These are phyloP conservation scores for Cucumis sativus DNA, from an alignment of 306 rosid genomes.

Conservation along the genomic window Cucumber_9930_V3 NC_026661.2:11586501-11587000, in stretches of 20 bases:
- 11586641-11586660: background rate
- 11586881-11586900: background rate
- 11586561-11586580: background rate
- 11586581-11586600: constrained; percentile 4
- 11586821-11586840: no score
- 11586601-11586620: background rate
- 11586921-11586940: background rate
- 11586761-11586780: no score
- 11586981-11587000: background rate
- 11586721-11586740: background rate
- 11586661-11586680: background rate
- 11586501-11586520: background rate
- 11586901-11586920: background rate
- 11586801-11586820: no score
- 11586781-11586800: no score
- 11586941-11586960: background rate
- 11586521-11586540: background rate
- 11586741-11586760: no score
- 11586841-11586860: background rate
- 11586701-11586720: background rate
- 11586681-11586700: no score
- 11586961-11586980: background rate
- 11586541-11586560: background rate
- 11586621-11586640: no score
- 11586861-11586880: background rate